phyloP scores from a whole-genome alignment of 1,139 yeast species.

The Protomyces lactucae-debilis region DNA sequence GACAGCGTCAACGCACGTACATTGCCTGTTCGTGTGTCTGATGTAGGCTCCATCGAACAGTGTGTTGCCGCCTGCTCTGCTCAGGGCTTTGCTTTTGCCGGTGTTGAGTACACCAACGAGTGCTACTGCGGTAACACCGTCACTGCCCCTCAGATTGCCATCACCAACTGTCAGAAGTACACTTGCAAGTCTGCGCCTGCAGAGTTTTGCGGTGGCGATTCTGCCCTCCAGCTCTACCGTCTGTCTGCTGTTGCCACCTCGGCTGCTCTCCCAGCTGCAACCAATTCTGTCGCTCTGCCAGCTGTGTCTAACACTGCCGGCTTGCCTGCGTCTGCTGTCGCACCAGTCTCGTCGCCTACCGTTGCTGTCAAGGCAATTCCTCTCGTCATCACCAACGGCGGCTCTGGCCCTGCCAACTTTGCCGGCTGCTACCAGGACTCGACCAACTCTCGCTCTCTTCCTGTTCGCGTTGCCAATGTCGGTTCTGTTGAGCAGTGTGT shows the following conservation, averaged over 20 bases:
- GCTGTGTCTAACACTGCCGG: neutral
- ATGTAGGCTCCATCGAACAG: neutral
- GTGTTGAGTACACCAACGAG: constrained; percentile 2
- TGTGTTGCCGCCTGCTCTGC: neutral
- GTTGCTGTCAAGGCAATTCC: neutral
- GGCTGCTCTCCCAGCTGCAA: neutral
- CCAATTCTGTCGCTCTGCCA: neutral
- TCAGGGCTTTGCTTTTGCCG: constrained; percentile 1
- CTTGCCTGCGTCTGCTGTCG: neutral
- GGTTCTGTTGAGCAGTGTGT: constrained; percentile 15
- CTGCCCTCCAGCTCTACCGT: neutral
- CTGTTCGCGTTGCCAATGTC: constrained; percentile 2
- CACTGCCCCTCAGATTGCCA: neutral
- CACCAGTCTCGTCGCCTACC: neutral
- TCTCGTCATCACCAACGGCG: neutral
- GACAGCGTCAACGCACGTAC: neutral
- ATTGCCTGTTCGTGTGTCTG: neutral
- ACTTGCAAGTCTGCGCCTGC: neutral
- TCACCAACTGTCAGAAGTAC: neutral
- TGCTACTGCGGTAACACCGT: constrained; percentile 7
- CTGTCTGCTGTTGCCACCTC: neutral
- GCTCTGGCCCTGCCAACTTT: neutral
- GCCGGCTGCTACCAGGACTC: constrained; percentile 26
- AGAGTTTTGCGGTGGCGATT: neutral
- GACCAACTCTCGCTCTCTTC: constrained; percentile 8